Evolutionary conservation across 2,329 filamentous ascomycete genomes (phyloP).

Genomic region (Aspergillus tubingensis): DNA sequence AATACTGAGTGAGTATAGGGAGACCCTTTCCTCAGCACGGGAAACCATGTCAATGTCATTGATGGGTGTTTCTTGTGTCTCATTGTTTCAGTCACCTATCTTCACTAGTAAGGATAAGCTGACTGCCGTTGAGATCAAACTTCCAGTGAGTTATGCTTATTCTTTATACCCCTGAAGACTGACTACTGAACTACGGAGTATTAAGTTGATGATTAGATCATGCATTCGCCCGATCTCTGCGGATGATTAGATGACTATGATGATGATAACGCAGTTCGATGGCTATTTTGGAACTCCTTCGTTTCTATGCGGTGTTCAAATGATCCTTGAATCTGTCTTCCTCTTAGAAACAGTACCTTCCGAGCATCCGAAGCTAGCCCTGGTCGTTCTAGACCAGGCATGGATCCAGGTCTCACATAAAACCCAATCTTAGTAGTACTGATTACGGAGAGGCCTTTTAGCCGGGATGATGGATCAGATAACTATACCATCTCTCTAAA

Average conservation of each 20-base stretch:
- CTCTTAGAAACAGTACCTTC: not conserved
- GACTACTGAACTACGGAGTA: not conserved
- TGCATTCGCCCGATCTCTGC: too few relatives aligned
- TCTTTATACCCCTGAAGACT: not conserved
- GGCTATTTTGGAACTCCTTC: too few relatives aligned
- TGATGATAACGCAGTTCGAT: not conserved
- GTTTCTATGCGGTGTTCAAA: not conserved
- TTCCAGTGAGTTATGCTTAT: not conserved
- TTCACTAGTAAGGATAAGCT: not conserved
- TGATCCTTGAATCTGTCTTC: not conserved
- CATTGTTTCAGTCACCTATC: not conserved
- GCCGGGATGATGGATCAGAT: not conserved
- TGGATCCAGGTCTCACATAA: not conserved
- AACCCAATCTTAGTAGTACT: not conserved
- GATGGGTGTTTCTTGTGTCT: not conserved
- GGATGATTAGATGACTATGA: not conserved
- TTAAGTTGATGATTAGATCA: too few relatives aligned
- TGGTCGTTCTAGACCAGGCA: not conserved
- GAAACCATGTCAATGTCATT: not conserved
- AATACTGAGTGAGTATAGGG: not conserved
- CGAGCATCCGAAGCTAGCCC: not conserved
- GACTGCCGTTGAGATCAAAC: not conserved
- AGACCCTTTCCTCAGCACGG: not conserved
- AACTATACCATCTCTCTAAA: not conserved
- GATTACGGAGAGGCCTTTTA: not conserved